phyloP scores from a whole-genome alignment of 2,329 filamentous ascomycete genomes.

The Penicillium sp. region DNA sequence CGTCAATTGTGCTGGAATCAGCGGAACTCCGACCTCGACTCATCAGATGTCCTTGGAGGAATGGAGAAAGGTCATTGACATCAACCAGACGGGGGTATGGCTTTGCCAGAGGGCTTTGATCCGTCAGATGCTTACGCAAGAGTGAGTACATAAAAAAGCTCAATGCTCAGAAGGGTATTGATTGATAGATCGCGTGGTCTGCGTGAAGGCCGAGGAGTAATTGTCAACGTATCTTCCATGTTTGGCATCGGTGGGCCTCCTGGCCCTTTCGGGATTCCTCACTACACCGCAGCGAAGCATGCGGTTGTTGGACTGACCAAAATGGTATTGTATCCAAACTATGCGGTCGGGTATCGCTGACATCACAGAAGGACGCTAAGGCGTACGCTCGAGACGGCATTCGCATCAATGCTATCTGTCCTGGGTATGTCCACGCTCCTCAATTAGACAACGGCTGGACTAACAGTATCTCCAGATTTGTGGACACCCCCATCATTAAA shows the following conservation, averaged over 20 bases:
- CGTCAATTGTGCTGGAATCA: slow-evolving; percentile 59
- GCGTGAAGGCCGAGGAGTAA: slow-evolving; percentile 25
- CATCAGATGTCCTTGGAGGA: slow-evolving; percentile 51
- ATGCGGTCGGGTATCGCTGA: slow-evolving; percentile 2
- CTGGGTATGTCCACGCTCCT: slow-evolving; percentile 37
- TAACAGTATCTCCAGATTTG: slow-evolving; percentile 14
- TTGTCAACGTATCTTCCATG: slow-evolving; percentile 30
- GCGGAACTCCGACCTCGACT: slow-evolving; percentile 45
- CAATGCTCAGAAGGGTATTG: not conserved
- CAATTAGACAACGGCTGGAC: too few species aligned
- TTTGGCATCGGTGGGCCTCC: slow-evolving; percentile 22
- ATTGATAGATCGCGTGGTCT: slow-evolving; percentile 13
- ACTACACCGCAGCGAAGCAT: slow-evolving; percentile 29
- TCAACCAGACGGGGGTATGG: slow-evolving; percentile 61
- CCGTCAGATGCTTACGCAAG: slow-evolving; percentile 29
- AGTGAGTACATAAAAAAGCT: slow-evolving; percentile 12
- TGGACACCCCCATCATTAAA: slow-evolving; percentile 27
- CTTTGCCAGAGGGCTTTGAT: slow-evolving; percentile 57
- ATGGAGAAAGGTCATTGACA: slow-evolving; percentile 54
- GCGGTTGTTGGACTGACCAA: slow-evolving; percentile 29
- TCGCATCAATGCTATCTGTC: slow-evolving; percentile 63
- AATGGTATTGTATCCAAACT: slow-evolving; percentile 12
- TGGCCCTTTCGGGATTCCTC: slow-evolving; percentile 11
- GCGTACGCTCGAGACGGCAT: slow-evolving; percentile 55
- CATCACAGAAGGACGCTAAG: slow-evolving; percentile 39